Conservation (phyloP, 306 rosid genomes). For the Dalbergia cultrata region DNA sequence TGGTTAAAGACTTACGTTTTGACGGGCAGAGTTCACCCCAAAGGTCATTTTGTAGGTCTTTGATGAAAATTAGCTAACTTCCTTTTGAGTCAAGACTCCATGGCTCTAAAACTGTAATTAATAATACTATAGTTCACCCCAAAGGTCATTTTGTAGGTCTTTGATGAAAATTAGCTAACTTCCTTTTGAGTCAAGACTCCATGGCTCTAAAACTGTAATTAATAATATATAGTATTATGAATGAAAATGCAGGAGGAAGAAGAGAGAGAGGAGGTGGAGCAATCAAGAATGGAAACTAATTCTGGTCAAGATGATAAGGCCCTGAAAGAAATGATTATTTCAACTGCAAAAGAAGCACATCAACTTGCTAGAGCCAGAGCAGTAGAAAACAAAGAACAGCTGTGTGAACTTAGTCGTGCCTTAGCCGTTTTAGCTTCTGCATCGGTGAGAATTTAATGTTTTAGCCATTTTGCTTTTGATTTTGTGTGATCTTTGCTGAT, state of each 20-base stretch:
- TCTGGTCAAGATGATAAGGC: conserved; percentile 73
- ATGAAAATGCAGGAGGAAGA: conserved; percentile 77
- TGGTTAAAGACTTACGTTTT: conserved; percentile 33
- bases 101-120: conserved; percentile 3
- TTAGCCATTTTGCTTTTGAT: conserved; percentile 22
- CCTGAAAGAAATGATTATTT: conserved; percentile 76
- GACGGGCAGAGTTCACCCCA: conserved; percentile 30
- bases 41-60: conserved; percentile 27
- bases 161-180: conserved; percentile 28
- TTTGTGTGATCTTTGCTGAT: neutral
- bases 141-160: conserved; percentile 20
- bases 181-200: conserved; percentile 40
- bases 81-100: conserved; percentile 38
- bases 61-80: conserved; percentile 31
- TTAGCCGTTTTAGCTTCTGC: conserved; percentile 97
- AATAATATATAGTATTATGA: conserved; percentile 20
- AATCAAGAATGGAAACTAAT: conserved; percentile 65
- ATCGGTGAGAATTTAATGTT: conserved; percentile 74
- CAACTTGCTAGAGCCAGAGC: conserved; percentile 75
- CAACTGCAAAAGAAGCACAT: conserved; percentile 80
- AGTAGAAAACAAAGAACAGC: conserved; percentile 84
- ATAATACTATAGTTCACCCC: conserved; percentile 16
- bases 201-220: conserved; percentile 3
- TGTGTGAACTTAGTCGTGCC: conserved; percentile 93
- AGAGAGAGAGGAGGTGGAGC: conserved; percentile 75